Evolutionary conservation across 225 moss, liverwort and hornwort genomes (phyloP).

Genomic region (Straminergon stramineum): DNA sequence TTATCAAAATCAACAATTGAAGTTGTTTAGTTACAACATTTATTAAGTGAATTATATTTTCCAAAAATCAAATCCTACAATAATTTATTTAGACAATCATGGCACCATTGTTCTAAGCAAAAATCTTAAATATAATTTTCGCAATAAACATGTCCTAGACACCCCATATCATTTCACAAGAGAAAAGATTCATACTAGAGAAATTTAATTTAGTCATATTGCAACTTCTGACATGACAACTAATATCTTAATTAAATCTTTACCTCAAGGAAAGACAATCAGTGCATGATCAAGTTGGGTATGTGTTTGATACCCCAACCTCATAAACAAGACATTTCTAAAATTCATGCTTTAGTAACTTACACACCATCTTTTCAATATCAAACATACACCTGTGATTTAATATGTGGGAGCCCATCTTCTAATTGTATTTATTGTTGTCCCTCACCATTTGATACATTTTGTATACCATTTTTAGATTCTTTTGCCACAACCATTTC

Average conservation of each 20-base stretch:
- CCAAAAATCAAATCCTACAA: background rate
- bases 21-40: fast-evolving
- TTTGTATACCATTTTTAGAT: background rate
- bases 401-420: background rate
- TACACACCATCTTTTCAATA: too few species aligned
- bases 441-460: background rate
- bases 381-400: too few species aligned
- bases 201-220: background rate
- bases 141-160: fast-evolving
- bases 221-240: background rate
- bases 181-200: background rate
- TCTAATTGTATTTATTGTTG: background rate
- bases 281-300: background rate
- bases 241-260: background rate
- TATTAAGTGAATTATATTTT: background rate
- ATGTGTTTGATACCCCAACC: background rate
- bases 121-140: background rate
- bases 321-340: background rate
- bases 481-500: background rate
- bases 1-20: too few species aligned
- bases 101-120: background rate
- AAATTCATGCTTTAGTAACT: too few species aligned
- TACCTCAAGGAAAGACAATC: background rate
- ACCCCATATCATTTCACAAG: background rate
- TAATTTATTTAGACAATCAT: background rate